phyloP scores from a whole-genome alignment of 129 eudicot species.

The Lactuca saligna region DNA sequence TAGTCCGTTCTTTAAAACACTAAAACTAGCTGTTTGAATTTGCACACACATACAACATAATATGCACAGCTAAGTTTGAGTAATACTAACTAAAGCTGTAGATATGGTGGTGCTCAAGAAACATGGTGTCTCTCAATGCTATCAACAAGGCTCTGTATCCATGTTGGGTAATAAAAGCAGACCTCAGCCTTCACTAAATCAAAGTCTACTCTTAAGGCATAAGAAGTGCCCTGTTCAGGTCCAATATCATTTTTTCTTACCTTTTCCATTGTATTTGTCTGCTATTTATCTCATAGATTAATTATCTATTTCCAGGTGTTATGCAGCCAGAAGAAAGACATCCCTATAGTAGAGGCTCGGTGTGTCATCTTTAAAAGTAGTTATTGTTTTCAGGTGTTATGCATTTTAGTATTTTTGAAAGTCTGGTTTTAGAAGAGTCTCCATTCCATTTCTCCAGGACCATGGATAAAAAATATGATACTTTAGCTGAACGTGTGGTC shows the following conservation, averaged over 20 bases:
- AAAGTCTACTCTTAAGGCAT: constrained; percentile 16
- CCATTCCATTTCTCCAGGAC: constrained; percentile 40
- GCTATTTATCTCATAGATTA: constrained; percentile 18
- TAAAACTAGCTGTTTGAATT: not conserved
- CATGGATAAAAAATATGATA: constrained; percentile 81
- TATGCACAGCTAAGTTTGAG: constrained; percentile 18
- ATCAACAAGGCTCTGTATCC: constrained; percentile 36
- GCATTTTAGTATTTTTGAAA: not conserved
- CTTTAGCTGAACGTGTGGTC: constrained; percentile 82
- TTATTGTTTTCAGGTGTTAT: not conserved
- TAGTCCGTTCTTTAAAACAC: too few species aligned
- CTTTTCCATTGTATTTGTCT: constrained; percentile 3
- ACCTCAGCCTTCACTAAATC: constrained; percentile 38
- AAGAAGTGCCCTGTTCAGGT: constrained; percentile 55
- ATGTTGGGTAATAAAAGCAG: constrained; percentile 32
- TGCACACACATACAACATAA: constrained; percentile 7
- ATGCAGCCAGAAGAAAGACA: constrained; percentile 54
- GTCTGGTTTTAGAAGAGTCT: constrained; percentile 11
- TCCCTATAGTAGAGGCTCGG: constrained; percentile 65
- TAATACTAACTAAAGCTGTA: constrained; percentile 24
- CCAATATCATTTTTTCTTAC: not conserved
- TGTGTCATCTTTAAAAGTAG: constrained; percentile 49
- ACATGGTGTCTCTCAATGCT: constrained; percentile 33
- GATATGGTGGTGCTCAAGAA: constrained; percentile 41
- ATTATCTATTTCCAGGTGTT: constrained; percentile 47